Percentiles rank a stretch among this genome's conserved stretches.
Conservation (phyloP, 2,329 filamentous ascomycete genomes). For the Colletotrichum cordylinicola region DNA sequence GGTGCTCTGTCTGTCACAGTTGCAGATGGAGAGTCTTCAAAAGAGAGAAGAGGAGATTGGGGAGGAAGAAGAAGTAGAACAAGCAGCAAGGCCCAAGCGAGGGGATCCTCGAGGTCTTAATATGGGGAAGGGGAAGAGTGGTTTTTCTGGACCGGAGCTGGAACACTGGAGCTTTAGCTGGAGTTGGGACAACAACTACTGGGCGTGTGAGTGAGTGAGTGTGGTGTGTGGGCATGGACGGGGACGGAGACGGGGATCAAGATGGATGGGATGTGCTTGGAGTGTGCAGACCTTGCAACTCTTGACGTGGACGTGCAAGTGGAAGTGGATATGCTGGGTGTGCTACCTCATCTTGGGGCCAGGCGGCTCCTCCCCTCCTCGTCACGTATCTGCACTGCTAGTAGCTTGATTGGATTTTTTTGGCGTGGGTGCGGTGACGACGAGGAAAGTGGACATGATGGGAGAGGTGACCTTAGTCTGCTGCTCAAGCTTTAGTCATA, state of each 20-base stretch:
- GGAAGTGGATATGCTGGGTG: slow-evolving; percentile 13
- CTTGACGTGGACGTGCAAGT: background rate
- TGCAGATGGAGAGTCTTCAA: background rate
- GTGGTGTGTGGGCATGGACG: background rate
- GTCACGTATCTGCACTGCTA: background rate
- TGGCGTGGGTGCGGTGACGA: background rate
- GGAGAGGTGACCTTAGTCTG: background rate
- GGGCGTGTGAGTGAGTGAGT: background rate
- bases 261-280: background rate
- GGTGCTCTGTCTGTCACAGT: background rate
- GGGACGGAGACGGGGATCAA: background rate
- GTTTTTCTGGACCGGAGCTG: slow-evolving; percentile 1
- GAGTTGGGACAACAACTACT: background rate
- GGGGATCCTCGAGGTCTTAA: slow-evolving; percentile 22
- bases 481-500: background rate
- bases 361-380: slow-evolving; percentile 3
- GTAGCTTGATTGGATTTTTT: background rate
- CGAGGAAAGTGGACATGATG: background rate
- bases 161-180: background rate
- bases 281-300: background rate
- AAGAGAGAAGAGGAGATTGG: background rate
- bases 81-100: background rate
- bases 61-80: background rate
- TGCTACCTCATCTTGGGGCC: background rate
- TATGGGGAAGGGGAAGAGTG: slow-evolving; percentile 15